A percentile compares a stretch with the other conserved stretches of the same genome.
phyloP scores from a whole-genome alignment of 306 rosid genomes.

The Acacia confusa region DNA sequence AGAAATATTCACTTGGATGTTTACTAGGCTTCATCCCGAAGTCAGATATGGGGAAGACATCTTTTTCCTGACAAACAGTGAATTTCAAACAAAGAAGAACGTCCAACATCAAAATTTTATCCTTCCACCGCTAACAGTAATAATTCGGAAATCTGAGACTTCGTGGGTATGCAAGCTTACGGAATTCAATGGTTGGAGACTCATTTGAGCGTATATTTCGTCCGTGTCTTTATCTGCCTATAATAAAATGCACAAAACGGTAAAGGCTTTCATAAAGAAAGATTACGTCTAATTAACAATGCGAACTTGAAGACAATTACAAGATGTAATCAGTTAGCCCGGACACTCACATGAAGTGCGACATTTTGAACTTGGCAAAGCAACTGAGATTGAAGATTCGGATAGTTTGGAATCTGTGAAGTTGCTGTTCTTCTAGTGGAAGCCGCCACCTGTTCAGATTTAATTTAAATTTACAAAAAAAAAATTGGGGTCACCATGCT shows the following conservation, averaged over 20 bases:
- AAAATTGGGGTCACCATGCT: conserved; percentile 21
- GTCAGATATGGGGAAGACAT: conserved; percentile 81
- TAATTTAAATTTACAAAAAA: background rate
- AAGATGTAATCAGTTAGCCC: background rate
- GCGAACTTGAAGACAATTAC: background rate
- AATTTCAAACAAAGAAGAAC: conserved; percentile 25
- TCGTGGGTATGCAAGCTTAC: conserved; percentile 51
- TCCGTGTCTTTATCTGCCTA: conserved; percentile 97
- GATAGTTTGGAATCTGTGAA: conserved; percentile 80
- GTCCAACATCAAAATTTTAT: background rate
- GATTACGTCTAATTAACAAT: conserved; percentile 10
- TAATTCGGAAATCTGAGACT: conserved; percentile 1
- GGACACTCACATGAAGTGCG: conserved; percentile 55
- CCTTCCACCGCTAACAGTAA: background rate
- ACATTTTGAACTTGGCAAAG: conserved; percentile 77
- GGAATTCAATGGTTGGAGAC: conserved; percentile 87
- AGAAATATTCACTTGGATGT: conserved; percentile 86
- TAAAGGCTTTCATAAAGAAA: background rate
- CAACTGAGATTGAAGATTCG: conserved; percentile 76
- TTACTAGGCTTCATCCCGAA: conserved; percentile 78
- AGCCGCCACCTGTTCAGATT: conserved; percentile 74
- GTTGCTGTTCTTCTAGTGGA: conserved; percentile 81
- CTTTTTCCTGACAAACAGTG: conserved; percentile 64
- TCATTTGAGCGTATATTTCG: conserved; percentile 95
- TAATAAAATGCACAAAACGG: conserved; percentile 27